Base-by-base conservation (phyloP, 805 yeast genomes). In the Candida michaelii region DNA sequence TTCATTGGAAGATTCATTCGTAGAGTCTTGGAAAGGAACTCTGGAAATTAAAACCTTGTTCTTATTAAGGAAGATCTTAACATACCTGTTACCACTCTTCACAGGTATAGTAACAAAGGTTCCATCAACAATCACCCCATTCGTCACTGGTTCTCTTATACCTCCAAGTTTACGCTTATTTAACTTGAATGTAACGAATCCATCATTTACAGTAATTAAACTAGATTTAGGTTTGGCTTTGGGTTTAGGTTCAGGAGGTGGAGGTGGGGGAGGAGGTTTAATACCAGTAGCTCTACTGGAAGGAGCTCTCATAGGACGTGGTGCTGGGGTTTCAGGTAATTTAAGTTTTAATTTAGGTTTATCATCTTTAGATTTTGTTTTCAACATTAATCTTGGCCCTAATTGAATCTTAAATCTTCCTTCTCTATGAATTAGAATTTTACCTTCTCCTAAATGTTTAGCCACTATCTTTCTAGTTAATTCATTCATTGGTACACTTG, bases 381-480 rank as follows among this genome's bases (percentile, higher is more conserved):
- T 42, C 38, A 49, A 17, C 11, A 44, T n/a, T 17, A 48, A 21
- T 29, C 46, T 49, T 0, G 66, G 54, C 1, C 70, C 66, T 36
- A 78, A 58, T 51, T 75, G 82, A 36, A 79, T 74, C 53, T 73
- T 76, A 47, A 79, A 71, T 43, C 80, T 56, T 1, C 82, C 81
- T 52, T 81, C 83, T 45, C 88, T 66, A 49, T 74, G 82, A 14
- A 89, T 63, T 5, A 76, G 67, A n/a, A 88, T 65, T 30, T 68
- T 68, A 3, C 82, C 82, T 18, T 66, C 66, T 0, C 79, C 84
- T 4, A 71, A 48, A 39, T 76, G 52, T 49, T 73, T 75, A 0
- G 89, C 87, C 6, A 77, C 79, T 17, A 93, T 66, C 49, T 78
- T 79, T 56, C 79, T 82, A 44, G 60, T 65, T 36, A 71, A 51